Base-by-base conservation (phyloP, 179 eudicot genomes). In the Carnegiea gigantea region DNA sequence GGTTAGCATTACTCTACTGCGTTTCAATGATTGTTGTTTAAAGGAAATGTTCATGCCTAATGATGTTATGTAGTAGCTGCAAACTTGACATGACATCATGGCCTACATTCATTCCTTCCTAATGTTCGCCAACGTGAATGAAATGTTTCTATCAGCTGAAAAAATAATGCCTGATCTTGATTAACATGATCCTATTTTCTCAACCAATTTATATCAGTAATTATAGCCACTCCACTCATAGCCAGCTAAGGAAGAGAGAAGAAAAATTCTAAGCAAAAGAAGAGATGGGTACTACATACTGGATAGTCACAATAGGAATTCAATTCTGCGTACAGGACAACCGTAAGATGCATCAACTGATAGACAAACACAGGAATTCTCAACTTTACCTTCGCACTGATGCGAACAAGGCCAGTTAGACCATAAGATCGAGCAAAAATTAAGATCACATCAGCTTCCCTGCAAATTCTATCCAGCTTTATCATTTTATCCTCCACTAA, bases 371-470 rank as follows among this genome's bases (percentile, higher is more conserved):
- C 40, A 40, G 73, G 54, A 54, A 40, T 15, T 71, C 9, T 38
- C 54, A 28, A 68, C 53, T 67, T 70, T 85, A 95, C 99, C 98
- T 95, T 94, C 88, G 92, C 88, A 86, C 99, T 94, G 82, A 92
- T 84, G 54, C 99, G 98, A 75, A 95, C 93, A 82, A 95, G 86
- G 77, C 99, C 99, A 84, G 93, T 91, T 30, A 95, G 90, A 74
- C 99, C 99, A 90, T 95, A 95, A 36, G 99, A 94, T 20, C 98
- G 95, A 79, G 98, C 99, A 88, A 90, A 86, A 81, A 95, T 81
- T 83, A 92, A 67, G 84, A 85, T 89, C 53, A 95, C 92, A 88
- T 91, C 90, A 75, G 97, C 97, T 51, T 87, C 93, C 82, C 99
- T 89, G 85, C 98, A 95, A 75, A 95, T 90, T 84, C 84, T 89